Evolutionary conservation across 108 stramenopile genomes (phyloP).

Genomic region (Pseudonitzschia multistriata): DNA sequence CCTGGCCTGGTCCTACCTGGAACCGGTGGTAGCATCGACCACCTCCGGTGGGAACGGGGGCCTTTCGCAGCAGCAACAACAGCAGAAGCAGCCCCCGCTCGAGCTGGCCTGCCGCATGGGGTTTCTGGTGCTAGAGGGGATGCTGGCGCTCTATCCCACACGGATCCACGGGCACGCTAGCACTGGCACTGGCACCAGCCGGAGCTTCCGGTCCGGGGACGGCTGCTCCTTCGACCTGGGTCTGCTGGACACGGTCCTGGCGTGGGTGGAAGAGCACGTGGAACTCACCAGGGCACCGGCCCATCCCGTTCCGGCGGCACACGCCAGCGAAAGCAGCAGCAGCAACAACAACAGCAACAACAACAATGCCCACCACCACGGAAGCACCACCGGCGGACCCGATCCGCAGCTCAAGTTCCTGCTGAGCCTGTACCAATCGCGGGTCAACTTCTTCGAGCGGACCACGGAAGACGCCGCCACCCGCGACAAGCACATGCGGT

Average conservation of each 20-base stretch:
- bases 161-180: neutral
- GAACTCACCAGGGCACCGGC: neutral
- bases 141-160: slow-evolving; percentile 22
- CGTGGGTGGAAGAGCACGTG: slow-evolving; percentile 3
- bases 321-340: slow-evolving; percentile 6
- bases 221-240: slow-evolving; percentile 1
- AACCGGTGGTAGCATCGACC: slow-evolving; percentile 6
- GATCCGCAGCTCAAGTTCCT: slow-evolving; percentile 44
- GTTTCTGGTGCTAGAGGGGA: slow-evolving; percentile 41
- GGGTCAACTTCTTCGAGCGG: slow-evolving; percentile 30
- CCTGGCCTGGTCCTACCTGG: slow-evolving; percentile 14
- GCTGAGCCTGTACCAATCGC: slow-evolving; percentile 35
- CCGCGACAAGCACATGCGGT: slow-evolving; percentile 38
- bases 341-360: neutral
- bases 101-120: slow-evolving; percentile 35
- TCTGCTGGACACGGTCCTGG: slow-evolving; percentile 1
- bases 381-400: neutral
- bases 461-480: slow-evolving; percentile 17
- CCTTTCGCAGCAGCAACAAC: neutral
- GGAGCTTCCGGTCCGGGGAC: neutral
- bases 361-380: neutral
- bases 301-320: neutral
- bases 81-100: slow-evolving; percentile 1
- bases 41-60: neutral
- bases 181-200: neutral